Base-by-base conservation (phyloP, 2,329 filamentous ascomycete species). In the Monosporascus sp. region DNA sequence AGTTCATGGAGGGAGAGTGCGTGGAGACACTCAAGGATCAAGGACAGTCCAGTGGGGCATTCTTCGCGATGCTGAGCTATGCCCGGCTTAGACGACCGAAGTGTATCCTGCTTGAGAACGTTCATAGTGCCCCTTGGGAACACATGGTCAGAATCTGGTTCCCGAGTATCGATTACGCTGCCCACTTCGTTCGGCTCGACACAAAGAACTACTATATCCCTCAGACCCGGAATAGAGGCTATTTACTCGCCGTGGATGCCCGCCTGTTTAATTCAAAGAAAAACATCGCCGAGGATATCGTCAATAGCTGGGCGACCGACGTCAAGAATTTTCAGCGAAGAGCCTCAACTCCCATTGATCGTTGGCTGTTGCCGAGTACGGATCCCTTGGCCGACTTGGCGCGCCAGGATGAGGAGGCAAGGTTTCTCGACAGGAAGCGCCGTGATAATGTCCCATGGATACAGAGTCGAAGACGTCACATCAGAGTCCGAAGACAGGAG, bases 121-220 rank as follows among this genome's bases (percentile, higher is more conserved):
- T 93, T 1, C 65, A 63, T 1, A 68, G 61, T 8, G 82, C 83
- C 0, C 80, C 83, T 0, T 93, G 86, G 85, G 51, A 70, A 0
- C 60, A 73, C 4, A 77, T 83, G 37, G 67, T 71, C n/a, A 53
- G 62, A 0, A 54, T 65, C 8, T 73, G 70, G 61, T 70, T 75
- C 45, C 65, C 65, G 3, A 61, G 61, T n/a, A 57, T 83, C 38
- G 80, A 74, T 2, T 93, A 92, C 60, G 65, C 74, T 2, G 78
- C 77, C 1, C 62, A 64, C 0, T 75, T 73, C 47, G 57, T 74
- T 0, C 71, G 69, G 5, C 70, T 88, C 0, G 86, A 92, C 60
- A 86, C 83, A 0, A 90, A 90, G 63, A 69, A 86, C 3, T 90
- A 79, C 60, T 89, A 89, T 54, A 69, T 92, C 1, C 89, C 89